Conservation (phyloP, 1,284 basidiomycete species). For the Leccinum griseonigrum region DNA sequence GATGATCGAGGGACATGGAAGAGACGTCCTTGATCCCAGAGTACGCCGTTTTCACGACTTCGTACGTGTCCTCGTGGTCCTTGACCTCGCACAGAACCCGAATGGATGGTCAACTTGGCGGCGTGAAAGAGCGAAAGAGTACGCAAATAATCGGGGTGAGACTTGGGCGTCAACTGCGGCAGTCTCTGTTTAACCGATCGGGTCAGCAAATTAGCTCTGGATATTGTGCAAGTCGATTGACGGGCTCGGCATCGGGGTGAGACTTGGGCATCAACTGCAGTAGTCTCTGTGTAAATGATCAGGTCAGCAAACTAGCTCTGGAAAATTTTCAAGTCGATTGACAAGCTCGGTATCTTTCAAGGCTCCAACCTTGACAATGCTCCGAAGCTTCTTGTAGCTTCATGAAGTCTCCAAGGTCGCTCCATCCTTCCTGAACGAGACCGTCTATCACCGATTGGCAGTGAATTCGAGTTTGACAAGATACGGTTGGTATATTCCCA, state of each 20-base stretch:
- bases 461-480: conserved; percentile 69
- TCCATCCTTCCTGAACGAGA: conserved; percentile 51
- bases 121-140: conserved; percentile 66
- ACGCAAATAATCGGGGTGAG: conserved; percentile 66
- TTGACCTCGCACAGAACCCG: conserved; percentile 81
- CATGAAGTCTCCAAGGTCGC: conserved; percentile 84
- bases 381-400: conserved; percentile 61
- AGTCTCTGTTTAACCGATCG: conserved; percentile 47
- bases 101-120: conserved; percentile 59
- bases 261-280: too few species aligned
- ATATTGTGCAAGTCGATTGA: conserved; percentile 71
- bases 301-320: conserved; percentile 35
- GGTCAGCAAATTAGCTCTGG: conserved; percentile 38
- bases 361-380: conserved; percentile 56
- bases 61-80: conserved; percentile 79
- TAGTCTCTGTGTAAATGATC: conserved; percentile 39
- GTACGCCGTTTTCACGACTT: conserved; percentile 62
- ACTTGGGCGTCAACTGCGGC: conserved; percentile 62
- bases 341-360: conserved; percentile 74
- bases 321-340: conserved; percentile 69
- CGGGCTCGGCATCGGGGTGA: conserved; percentile 49
- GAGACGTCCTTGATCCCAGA: conserved; percentile 59
- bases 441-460: conserved; percentile 49
- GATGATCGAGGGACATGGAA: conserved; percentile 51
- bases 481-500: conserved; percentile 86